phyloP scores from a whole-genome alignment of 140 eudicot species.

The Bidens hawaiensis region DNA sequence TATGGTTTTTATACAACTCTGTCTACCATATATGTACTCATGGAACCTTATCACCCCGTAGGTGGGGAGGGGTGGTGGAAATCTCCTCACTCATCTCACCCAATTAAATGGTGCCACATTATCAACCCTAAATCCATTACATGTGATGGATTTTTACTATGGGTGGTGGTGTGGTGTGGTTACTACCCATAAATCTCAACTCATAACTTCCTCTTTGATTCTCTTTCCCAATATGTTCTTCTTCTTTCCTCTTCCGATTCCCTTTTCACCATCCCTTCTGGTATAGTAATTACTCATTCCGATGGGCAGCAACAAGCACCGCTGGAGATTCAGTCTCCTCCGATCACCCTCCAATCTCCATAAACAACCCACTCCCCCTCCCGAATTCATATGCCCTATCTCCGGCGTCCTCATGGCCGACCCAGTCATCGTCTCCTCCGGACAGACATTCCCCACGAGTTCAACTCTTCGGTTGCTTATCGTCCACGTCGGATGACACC shows the following conservation, averaged over 20 bases:
- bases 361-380: slow-evolving; percentile 20
- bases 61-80: too few relatives aligned
- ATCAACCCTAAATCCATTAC: too few relatives aligned
- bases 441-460: slow-evolving; percentile 50
- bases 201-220: slow-evolving; percentile 13
- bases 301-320: slow-evolving; percentile 57
- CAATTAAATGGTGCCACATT: too few relatives aligned
- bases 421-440: slow-evolving; percentile 84
- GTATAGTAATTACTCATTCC: too few relatives aligned
- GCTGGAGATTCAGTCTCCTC: slow-evolving; percentile 63
- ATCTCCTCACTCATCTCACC: too few relatives aligned
- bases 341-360: slow-evolving; percentile 36
- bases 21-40: too few relatives aligned
- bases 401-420: slow-evolving; percentile 71
- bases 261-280: background rate
- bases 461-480: slow-evolving; percentile 33
- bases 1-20: too few relatives aligned
- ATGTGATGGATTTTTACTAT: too few relatives aligned
- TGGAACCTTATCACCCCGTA: too few relatives aligned
- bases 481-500: slow-evolving; percentile 59
- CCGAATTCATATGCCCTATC: slow-evolving; percentile 71
- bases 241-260: background rate
- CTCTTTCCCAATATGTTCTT: slow-evolving; percentile 31
- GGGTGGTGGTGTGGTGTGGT: too few relatives aligned
- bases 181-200: slow-evolving; percentile 20